A percentile compares a stretch with the other conserved stretches of the same genome.
Evolutionary conservation across 805 yeast genomes (phyloP).

Genomic region (Ogataea saltuana): DNA sequence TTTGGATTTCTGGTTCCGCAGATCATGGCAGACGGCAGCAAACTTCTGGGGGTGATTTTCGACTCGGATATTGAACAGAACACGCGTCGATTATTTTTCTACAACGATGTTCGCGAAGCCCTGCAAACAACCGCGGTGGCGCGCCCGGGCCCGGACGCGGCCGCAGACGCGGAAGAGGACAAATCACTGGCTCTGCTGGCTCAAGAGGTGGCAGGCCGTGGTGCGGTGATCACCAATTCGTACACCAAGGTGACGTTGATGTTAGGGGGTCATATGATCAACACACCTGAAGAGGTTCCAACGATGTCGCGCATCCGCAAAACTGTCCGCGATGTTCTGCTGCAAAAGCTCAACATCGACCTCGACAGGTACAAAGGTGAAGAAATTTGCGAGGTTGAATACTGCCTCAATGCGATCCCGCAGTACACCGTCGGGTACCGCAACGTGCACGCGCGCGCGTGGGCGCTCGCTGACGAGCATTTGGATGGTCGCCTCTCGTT

Average conservation of each 20-base stretch:
- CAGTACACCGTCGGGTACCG: slow-evolving; percentile 74
- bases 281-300: slow-evolving; percentile 21
- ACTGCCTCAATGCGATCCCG: slow-evolving; percentile 68
- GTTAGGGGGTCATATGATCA: slow-evolving; percentile 69
- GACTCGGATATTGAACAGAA: slow-evolving; percentile 81
- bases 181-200: slow-evolving; percentile 19
- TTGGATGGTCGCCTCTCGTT: slow-evolving; percentile 48
- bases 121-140: too few species aligned
- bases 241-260: slow-evolving; percentile 81
- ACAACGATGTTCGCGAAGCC: slow-evolving; percentile 19
- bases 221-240: slow-evolving; percentile 28
- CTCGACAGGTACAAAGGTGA: slow-evolving; percentile 17
- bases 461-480: slow-evolving; percentile 34
- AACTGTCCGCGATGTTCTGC: slow-evolving; percentile 26
- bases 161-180: background rate
- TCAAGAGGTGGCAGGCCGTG: slow-evolving; percentile 19
- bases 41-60: slow-evolving; percentile 81
- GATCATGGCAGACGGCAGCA: slow-evolving; percentile 42
- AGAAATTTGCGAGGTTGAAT: slow-evolving; percentile 37
- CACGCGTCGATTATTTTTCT: slow-evolving; percentile 31
- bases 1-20: slow-evolving; percentile 89
- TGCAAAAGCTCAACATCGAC: slow-evolving; percentile 22
- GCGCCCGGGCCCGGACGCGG: slow-evolving; percentile 1
- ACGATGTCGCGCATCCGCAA: slow-evolving; percentile 25
- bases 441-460: slow-evolving; percentile 40